Base-by-base conservation (phyloP, 208 protist genomes). In the Histomonas meleagridis region DNA sequence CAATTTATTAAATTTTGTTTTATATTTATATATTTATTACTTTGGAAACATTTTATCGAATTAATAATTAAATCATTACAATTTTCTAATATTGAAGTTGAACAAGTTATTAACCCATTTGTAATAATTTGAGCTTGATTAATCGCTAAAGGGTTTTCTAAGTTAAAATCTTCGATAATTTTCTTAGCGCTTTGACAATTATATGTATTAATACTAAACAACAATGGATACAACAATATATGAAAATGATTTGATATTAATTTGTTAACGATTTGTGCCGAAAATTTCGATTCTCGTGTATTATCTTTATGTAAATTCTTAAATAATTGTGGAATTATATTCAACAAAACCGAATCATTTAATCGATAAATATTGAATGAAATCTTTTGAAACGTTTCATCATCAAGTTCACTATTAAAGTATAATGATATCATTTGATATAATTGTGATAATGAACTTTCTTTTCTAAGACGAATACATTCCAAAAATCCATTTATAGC, bases 321-420 rank as follows among this genome's bases (percentile, higher is more conserved):
- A 21, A 81, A 81, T 38, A 81, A 35, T 23, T 81, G 70, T 51
- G 70, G 70, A 51, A 81, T 51, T 3, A 81, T 81, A n/a, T 81
- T 32, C 1, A 81, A 23, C 2, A 81, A 51, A 16, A 43, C 38
- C 38, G 26, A 32, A n/a, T 81, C 70, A n/a, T 23, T 81, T 4
- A 81, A 51, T 81, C 51, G 7, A 5, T 51, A 32, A 16, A 81
- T 81, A 16, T 51, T 1, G 1, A 21, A 1, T 4, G 40, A 3
- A 9, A 35, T 28, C 10, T 51, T 51, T n/a, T 48, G 48, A 23
- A 81, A 81, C 4, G 48, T 1, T 5, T 81, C 43, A 46, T 32
- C 26, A 51, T 23, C 51, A 1, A 81, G n/a, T 53, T 81, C 43
- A 51, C 40, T 43, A 28, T 5, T 38, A n/a, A 81, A 81, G 3